These are phyloP conservation scores for Aspergillus fumigatus DNA, from an alignment of 2,329 filamentous ascomycete genomes.

Conservation along the genomic window DNA sequence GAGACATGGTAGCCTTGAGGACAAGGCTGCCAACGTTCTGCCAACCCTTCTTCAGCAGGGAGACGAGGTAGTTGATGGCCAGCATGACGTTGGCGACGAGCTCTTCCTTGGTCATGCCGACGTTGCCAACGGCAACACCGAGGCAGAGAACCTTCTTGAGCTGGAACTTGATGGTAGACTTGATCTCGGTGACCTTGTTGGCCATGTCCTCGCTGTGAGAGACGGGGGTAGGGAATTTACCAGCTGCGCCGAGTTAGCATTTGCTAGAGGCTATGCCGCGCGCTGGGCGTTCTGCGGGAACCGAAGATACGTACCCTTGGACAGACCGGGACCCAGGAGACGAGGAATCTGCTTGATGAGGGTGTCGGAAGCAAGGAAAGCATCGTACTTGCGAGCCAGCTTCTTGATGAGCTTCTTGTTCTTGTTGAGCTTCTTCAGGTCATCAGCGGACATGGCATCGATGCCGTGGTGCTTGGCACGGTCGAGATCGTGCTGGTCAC, in stretches of 20 bases:
- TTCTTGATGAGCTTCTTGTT: conserved; percentile 99
- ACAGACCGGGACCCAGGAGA: conserved; percentile 97
- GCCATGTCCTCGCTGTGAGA: conserved; percentile 92
- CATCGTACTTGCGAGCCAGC: conserved; percentile 99
- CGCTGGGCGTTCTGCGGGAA: background rate
- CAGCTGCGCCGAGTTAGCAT: conserved; percentile 57
- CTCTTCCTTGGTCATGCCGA: conserved; percentile 95
- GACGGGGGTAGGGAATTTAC: conserved; percentile 99
- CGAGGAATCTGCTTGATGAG: conserved; percentile 99
- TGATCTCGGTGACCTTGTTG: conserved; percentile 98
- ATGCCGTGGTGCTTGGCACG: conserved; percentile 99
- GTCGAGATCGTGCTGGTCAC: conserved; percentile 98
- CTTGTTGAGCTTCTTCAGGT: conserved; percentile 99
- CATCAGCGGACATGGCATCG: conserved; percentile 96
- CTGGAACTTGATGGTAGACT: conserved; percentile 99
- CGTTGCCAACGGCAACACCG: conserved; percentile 98
- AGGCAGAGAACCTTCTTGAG: conserved; percentile 99
- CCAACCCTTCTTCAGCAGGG: conserved; percentile 99
- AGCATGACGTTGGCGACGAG: conserved; percentile 99
- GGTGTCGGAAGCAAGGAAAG: conserved; percentile 93
- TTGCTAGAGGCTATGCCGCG: background rate
- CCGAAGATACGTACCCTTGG: conserved; percentile 65
- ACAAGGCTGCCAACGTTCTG: conserved; percentile 99
- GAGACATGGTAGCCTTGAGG: conserved; percentile 99
- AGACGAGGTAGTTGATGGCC: conserved; percentile 99